A percentile compares a stretch with the other conserved stretches of the same genome.
Evolutionary conservation across 306 rosid species (phyloP).

Genomic region (Prunus dulcis): DNA sequence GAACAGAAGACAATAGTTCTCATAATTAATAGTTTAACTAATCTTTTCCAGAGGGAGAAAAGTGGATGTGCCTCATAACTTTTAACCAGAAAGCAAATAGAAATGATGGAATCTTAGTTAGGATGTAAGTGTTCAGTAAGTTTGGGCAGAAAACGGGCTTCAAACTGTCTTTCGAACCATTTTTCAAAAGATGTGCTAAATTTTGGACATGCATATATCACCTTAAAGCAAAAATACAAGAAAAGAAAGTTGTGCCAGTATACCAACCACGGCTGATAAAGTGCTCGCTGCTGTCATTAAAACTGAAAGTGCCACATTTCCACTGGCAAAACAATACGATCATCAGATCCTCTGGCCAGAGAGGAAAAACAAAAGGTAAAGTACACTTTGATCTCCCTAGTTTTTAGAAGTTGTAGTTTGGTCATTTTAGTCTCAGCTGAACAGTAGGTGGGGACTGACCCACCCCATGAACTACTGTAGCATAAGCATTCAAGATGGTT

Average conservation of each 20-base stretch:
- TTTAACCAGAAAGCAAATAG: not conserved
- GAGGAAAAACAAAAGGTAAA: not conserved
- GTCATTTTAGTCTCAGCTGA: not conserved
- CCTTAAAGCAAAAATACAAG: not conserved
- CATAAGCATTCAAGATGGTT: not conserved
- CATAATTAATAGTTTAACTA: not conserved
- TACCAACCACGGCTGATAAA: constrained; percentile 70
- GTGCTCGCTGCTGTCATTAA: constrained; percentile 92
- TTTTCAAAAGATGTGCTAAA: constrained; percentile 3
- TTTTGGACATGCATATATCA: not conserved
- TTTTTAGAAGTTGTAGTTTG: not conserved
- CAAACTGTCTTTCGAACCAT: not conserved
- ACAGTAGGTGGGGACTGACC: not conserved
- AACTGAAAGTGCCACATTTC: constrained; percentile 89
- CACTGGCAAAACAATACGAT: constrained; percentile 44
- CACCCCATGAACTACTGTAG: not conserved
- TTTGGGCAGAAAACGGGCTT: not conserved
- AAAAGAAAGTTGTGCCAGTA: constrained; percentile 18
- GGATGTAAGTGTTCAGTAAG: not conserved
- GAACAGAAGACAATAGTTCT: not conserved
- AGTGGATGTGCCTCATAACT: not conserved
- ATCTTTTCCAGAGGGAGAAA: not conserved
- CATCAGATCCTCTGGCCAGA: constrained; percentile 19
- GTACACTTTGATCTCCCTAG: not conserved
- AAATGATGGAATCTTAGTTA: not conserved